Base-by-base conservation (phyloP, 1,284 basidiomycete genomes). In the Sanghuangporus baumii region DNA sequence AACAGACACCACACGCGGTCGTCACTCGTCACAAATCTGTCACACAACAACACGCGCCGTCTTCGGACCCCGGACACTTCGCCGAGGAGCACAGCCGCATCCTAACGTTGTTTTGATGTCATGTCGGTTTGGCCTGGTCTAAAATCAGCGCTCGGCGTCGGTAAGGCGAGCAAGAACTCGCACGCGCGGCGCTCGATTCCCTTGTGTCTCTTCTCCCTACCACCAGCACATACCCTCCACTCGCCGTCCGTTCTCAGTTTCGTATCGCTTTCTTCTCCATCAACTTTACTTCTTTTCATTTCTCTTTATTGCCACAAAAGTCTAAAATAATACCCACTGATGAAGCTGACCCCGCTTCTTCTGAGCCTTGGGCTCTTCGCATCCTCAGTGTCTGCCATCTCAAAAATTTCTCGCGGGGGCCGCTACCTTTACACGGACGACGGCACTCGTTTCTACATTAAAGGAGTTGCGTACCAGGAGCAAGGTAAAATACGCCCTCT, bases 391-490 rank as follows among this genome's bases (percentile, higher is more conserved):
- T 69, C 75, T 16, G 87, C 87, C 66, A 79, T 91, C 57, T 76
- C 79, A 58, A 78, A 81, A 64, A 77, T 92, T 68, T 76, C 83
- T 61, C 82, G 89, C 37, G 69, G 75, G 31, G 91, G 91, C 43
- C 85, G 87, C 71, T 96, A 94, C 73, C 85, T 96, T 38, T 96
- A 93, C 76, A 79, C 77, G 36, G 81, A 81, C 8, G 81, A 85
- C 57, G 91, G 91, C 1, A 83, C 73, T 54, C 79, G 94, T 55
- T 96, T 96, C 77, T 95, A 88, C 74, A 91, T 96, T 77, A 95
- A 94, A 78, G 94, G 94, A 62, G 78, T 96, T 62, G 92, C 93
- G 26, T 97, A 97, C 75, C 94, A 96, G 74, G 84, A 87, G 64
- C 90, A 94, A 73, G 94, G 93, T 80, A 68, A 70, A 77, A 18